Evolutionary conservation across 768 basidiomycete genomes (phyloP), one percentile per base, ranked within the genome.

Genomic region (Tricholoma bakamatsutake): DNA sequence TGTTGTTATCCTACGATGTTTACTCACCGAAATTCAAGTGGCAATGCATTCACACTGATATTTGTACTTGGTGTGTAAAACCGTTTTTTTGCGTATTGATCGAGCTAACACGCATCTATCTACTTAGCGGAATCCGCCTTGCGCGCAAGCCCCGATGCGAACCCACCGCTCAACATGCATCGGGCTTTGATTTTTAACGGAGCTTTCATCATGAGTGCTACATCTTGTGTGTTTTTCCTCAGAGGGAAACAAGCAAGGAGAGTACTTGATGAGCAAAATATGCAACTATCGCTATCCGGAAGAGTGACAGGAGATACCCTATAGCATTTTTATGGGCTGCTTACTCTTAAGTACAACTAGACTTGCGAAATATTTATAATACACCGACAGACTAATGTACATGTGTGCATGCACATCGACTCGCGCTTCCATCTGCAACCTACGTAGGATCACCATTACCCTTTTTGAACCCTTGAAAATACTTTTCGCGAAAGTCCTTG

Each of bases 401-500:
- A 40, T 8, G n/a, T n/a, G n/a, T 8, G 39, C n/a, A 40, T 17
- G n/a, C 15, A 6, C 17, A 2, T n/a, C 34, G 34, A 35, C 2
- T 35, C n/a, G 15, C n/a, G n/a, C 5, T 40, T 40, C 39, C 39
- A n/a, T n/a, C n/a, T 40, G 7, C 15, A 4, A 15, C 31, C 28
- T n/a, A 18, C 10, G 12, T n/a, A 42, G 47, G 17, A 33, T 42
- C 12, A 10, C 5, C 46, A 24, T 47, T 55, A 28, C 67, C 66
- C 55, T 77, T 82, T 59, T 76, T 87, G 69, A 95, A 94, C 0
- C 90, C 86, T 53, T 85, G 82, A 59, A 93, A 93, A 67, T 92
- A 96, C 65, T 93, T 91, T 60, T 87, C 83, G 53, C 92, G 76
- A 67, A 98, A 98, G 62, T 90, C 85, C 60, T 81, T 86, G 69